These are phyloP conservation scores for Liriodendron chinense DNA, from an alignment of 164 flowering plant species.

Conservation along the genomic window DNA sequence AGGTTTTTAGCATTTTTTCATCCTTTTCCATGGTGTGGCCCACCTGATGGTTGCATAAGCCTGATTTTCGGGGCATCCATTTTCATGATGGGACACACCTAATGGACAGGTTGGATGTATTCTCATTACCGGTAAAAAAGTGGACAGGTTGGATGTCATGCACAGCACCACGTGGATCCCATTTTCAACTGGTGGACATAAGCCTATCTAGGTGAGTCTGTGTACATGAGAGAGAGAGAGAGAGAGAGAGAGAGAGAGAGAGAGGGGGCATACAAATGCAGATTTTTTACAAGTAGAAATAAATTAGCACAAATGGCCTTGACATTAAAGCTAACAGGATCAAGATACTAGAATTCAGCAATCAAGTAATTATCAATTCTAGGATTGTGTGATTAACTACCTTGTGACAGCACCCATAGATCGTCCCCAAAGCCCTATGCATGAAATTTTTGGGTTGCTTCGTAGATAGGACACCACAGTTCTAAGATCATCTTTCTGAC, in stretches of 20 bases:
- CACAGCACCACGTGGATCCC: too few species aligned
- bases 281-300: neutral
- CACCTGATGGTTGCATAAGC: neutral
- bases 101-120: too few species aligned
- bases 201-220: too few species aligned
- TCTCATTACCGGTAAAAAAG: too few species aligned
- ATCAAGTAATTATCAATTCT: neutral
- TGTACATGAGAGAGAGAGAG: neutral
- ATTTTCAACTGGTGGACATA: too few species aligned
- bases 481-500: conserved; percentile 86
- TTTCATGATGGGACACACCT: too few species aligned
- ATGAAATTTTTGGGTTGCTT: conserved; percentile 59
- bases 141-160: too few species aligned
- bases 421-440: conserved; percentile 96
- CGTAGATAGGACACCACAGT: conserved; percentile 67
- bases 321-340: neutral
- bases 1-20: neutral
- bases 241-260: neutral
- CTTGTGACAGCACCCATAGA: conserved; percentile 99
- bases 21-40: neutral
- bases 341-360: neutral
- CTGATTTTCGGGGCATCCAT: neutral
- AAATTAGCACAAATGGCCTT: neutral
- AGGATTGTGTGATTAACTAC: conserved; percentile 25
- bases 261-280: neutral